These are phyloP conservation scores for Yamadazyma mexicana DNA, from an alignment of 1,139 yeast genomes.

Conservation along the genomic window DNA sequence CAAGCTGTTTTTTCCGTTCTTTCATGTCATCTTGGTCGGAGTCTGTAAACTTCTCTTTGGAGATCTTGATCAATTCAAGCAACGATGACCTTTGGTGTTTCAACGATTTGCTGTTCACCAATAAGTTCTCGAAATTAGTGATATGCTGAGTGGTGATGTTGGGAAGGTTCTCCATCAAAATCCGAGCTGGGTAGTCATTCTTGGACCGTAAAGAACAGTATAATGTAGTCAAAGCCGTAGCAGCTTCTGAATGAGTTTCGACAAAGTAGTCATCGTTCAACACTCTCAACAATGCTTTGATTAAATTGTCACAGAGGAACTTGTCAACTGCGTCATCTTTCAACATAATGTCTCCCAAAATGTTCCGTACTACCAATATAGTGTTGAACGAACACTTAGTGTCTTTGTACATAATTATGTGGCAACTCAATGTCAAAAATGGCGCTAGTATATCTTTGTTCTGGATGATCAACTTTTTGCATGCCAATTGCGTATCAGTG, in stretches of 20 bases:
- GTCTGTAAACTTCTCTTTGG: conserved; percentile 31
- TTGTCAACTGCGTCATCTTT: conserved; percentile 78
- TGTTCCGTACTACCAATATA: conserved; percentile 72
- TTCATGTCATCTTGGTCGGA: conserved; percentile 34
- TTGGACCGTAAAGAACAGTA: conserved; percentile 73
- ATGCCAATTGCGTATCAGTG: conserved; percentile 60
- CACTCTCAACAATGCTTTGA: conserved; percentile 50
- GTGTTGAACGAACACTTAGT: conserved; percentile 92
- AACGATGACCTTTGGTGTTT: conserved; percentile 76
- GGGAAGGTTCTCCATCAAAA: conserved; percentile 46
- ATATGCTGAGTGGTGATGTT: conserved; percentile 46
- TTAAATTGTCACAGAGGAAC: conserved; percentile 61
- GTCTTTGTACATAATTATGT: conserved; percentile 79
- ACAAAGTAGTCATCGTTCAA: conserved; percentile 74
- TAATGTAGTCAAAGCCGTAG: conserved; percentile 77
- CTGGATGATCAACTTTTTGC: conserved; percentile 63
- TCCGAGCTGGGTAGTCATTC: conserved; percentile 53
- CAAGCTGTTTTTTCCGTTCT: conserved; percentile 52
- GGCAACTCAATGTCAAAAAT: conserved; percentile 71
- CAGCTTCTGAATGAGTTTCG: conserved; percentile 90
- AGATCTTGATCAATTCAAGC: conserved; percentile 58
- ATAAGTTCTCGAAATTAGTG: conserved; percentile 56
- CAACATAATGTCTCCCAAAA: conserved; percentile 64
- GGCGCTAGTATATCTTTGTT: conserved; percentile 75
- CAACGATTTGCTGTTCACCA: conserved; percentile 61